Conservation (phyloP, 805 yeast genomes). For the Tetrapisispora phaffii region DNA sequence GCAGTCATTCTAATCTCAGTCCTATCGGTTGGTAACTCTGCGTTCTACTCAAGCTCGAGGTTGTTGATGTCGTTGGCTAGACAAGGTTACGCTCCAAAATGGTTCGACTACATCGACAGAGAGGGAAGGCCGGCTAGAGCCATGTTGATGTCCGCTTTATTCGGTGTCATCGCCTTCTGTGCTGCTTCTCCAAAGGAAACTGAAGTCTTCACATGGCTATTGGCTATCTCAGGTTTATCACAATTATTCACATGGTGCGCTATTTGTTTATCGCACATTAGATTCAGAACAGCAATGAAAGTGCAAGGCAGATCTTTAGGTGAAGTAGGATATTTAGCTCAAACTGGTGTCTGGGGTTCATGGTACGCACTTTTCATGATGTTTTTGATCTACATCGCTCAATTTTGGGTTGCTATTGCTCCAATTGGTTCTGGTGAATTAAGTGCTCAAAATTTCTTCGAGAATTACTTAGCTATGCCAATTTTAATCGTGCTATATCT, state of each 20-base stretch:
- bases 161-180: constrained; percentile 56
- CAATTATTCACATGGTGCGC: constrained; percentile 55
- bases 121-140: constrained; percentile 56
- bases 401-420: constrained; percentile 56
- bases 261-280: constrained; percentile 45
- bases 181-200: constrained; percentile 53
- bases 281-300: constrained; percentile 49
- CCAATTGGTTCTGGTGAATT: constrained; percentile 35
- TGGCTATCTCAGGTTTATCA: constrained; percentile 52
- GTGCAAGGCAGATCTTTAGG: constrained; percentile 42
- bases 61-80: constrained; percentile 61
- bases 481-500: constrained; percentile 35
- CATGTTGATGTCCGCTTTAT: constrained; percentile 38
- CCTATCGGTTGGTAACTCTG: constrained; percentile 66
- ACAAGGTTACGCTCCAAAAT: constrained; percentile 57
- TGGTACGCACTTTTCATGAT: constrained; percentile 42
- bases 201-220: constrained; percentile 53
- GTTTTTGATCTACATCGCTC: constrained; percentile 43
- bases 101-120: constrained; percentile 45
- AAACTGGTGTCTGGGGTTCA: constrained; percentile 45
- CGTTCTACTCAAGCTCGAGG: constrained; percentile 63
- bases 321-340: constrained; percentile 46
- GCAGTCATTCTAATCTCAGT: constrained; percentile 65
- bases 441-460: constrained; percentile 37
- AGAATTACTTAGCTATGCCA: constrained; percentile 39